Conservation (phyloP, 495 filamentous ascomycete genomes). For the Hyphodiscus hymeniophilus region DNA sequence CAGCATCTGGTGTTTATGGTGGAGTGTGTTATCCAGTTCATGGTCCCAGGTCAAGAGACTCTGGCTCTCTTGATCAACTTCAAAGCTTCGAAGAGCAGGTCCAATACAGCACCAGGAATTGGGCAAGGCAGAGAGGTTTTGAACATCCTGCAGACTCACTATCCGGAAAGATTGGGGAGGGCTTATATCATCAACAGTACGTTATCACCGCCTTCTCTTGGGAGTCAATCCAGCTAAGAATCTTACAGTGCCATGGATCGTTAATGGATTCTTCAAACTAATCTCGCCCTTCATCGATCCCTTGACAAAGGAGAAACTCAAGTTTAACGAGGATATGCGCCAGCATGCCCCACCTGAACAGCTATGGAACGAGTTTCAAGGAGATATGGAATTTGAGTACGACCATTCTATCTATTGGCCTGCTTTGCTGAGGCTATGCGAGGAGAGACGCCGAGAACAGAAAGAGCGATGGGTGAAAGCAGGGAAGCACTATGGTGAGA, state of each 20-base stretch:
- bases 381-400: constrained; percentile 72
- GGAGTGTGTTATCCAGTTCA: constrained; percentile 80
- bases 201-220: constrained; percentile 18
- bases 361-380: constrained; percentile 58
- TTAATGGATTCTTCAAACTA: constrained; percentile 87
- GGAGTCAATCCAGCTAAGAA: not conserved
- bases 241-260: constrained; percentile 69
- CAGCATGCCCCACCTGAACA: constrained; percentile 70
- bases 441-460: constrained; percentile 48
- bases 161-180: constrained; percentile 84
- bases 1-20: constrained; percentile 95
- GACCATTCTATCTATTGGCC: constrained; percentile 87
- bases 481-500: constrained; percentile 75
- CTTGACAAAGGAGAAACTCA: constrained; percentile 80
- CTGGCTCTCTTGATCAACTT: constrained; percentile 84
- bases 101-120: constrained; percentile 68
- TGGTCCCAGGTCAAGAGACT: constrained; percentile 78
- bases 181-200: constrained; percentile 81
- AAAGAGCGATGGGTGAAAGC: constrained; percentile 65
- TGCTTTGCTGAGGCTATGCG: constrained; percentile 59
- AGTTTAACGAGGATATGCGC: constrained; percentile 83
- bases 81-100: constrained; percentile 55
- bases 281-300: constrained; percentile 96
- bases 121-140: constrained; percentile 71
- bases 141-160: constrained; percentile 86